Conservation (phyloP, 2,329 filamentous ascomycete species). For the Drechslerella dactyloides region DNA sequence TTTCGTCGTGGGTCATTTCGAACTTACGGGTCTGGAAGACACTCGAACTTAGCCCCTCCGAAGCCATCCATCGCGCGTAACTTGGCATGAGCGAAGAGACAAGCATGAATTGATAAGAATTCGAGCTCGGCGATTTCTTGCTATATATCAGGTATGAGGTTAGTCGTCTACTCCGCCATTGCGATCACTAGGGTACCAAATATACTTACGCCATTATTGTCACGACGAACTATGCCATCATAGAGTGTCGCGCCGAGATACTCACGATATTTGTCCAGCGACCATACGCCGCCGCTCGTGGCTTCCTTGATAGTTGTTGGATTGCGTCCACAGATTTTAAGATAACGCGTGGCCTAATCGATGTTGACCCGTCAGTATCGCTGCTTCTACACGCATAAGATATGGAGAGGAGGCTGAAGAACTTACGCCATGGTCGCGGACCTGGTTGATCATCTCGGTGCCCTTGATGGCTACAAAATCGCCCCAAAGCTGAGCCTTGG, state of each 20-base stretch:
- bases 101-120: constrained; percentile 12
- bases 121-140: constrained; percentile 27
- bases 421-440: constrained; percentile 19
- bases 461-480: constrained; percentile 7
- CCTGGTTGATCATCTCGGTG: neutral
- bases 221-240: constrained; percentile 19
- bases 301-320: constrained; percentile 21
- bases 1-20: too few relatives aligned
- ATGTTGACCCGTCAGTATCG: neutral
- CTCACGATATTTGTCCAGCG: constrained; percentile 19
- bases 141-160: neutral
- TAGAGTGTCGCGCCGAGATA: constrained; percentile 1
- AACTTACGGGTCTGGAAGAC: constrained; percentile 32
- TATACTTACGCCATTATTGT: constrained; percentile 11
- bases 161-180: neutral
- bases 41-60: neutral
- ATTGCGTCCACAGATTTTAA: constrained; percentile 23
- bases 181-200: too few relatives aligned
- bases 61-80: constrained; percentile 18
- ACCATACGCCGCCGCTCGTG: constrained; percentile 11
- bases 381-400: neutral
- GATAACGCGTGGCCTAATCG: constrained; percentile 27
- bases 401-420: neutral
- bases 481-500: constrained; percentile 18
- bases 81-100: neutral